A percentile compares a stretch with the other conserved stretches of the same genome.
Evolutionary conservation across 306 rosid genomes (phyloP).

Genomic region (Vigna hirtella): DNA sequence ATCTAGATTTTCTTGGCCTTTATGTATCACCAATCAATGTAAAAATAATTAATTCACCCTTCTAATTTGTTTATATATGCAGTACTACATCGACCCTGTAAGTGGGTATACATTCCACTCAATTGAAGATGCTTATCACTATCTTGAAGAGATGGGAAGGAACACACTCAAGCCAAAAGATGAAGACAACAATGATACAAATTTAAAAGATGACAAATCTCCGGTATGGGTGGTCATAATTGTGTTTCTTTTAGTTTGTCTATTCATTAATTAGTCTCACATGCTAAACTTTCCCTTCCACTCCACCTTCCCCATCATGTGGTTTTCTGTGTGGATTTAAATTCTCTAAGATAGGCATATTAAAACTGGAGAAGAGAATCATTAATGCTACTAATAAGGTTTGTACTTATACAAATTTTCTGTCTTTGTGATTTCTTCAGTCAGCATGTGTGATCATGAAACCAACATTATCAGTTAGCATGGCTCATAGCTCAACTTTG

Average conservation of each 20-base stretch:
- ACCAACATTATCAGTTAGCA: slow-evolving; percentile 51
- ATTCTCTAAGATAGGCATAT: not conserved
- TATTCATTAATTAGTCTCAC: slow-evolving; percentile 6
- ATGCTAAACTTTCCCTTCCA: slow-evolving; percentile 13
- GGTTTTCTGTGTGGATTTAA: slow-evolving; percentile 3
- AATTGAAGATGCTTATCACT: slow-evolving; percentile 56
- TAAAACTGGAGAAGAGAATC: slow-evolving; percentile 22
- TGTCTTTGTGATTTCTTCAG: slow-evolving; percentile 43
- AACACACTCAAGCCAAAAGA: slow-evolving; percentile 44
- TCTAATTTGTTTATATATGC: slow-evolving; percentile 37
- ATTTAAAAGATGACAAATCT: slow-evolving; percentile 43
- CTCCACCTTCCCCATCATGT: not conserved
- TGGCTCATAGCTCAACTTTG: slow-evolving; percentile 43
- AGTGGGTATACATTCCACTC: slow-evolving; percentile 67
- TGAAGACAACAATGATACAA: slow-evolving; percentile 23
- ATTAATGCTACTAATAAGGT: slow-evolving; percentile 5
- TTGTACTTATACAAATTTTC: slow-evolving; percentile 29
- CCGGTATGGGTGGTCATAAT: slow-evolving; percentile 48
- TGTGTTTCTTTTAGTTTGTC: slow-evolving; percentile 29
- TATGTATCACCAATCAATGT: not conserved
- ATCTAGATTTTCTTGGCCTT: slow-evolving; percentile 15
- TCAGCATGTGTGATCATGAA: slow-evolving; percentile 50
- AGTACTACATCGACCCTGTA: slow-evolving; percentile 74
- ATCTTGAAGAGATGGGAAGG: slow-evolving; percentile 59
- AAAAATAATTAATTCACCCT: slow-evolving; percentile 23